Evolutionary conservation across 306 rosid genomes (phyloP).

Genomic region (Heteromeles arbutifolia): DNA sequence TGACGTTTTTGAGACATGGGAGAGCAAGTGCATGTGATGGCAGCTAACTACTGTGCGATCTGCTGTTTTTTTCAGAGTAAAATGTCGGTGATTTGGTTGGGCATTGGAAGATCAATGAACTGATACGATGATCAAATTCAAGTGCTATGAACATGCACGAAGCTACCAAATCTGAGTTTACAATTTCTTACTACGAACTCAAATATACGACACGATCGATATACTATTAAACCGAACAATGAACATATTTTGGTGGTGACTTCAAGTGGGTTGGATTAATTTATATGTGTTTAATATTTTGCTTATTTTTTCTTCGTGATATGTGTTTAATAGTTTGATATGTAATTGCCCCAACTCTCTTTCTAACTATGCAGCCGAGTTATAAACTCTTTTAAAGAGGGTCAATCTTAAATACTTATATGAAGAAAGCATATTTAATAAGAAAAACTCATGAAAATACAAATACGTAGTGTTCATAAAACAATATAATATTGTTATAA

Average conservation of each 20-base stretch:
- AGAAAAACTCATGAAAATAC: too few species aligned
- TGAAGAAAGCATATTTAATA: too few species aligned
- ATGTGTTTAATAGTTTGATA: too few species aligned
- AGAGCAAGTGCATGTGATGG: slow-evolving; percentile 15
- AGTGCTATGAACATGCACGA: background rate
- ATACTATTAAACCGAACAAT: background rate
- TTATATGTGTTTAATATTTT: too few species aligned
- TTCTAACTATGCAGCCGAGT: background rate
- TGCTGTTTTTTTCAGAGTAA: background rate
- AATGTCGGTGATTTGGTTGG: slow-evolving; percentile 13
- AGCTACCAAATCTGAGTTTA: background rate
- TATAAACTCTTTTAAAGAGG: too few species aligned
- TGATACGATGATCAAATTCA: too few species aligned
- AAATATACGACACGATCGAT: background rate
- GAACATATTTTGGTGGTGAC: background rate
- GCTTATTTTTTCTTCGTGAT: too few species aligned
- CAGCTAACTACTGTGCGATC: background rate
- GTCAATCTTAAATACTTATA: too few species aligned
- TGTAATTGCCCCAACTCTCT: too few species aligned
- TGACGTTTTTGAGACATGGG: background rate
- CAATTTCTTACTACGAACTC: background rate
- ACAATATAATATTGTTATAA: too few species aligned
- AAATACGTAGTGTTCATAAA: too few species aligned
- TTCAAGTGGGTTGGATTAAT: background rate
- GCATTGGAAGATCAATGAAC: too few species aligned